phyloP scores from a whole-genome alignment of 345 rosid species.

The Eucalyptus cloeziana region DNA sequence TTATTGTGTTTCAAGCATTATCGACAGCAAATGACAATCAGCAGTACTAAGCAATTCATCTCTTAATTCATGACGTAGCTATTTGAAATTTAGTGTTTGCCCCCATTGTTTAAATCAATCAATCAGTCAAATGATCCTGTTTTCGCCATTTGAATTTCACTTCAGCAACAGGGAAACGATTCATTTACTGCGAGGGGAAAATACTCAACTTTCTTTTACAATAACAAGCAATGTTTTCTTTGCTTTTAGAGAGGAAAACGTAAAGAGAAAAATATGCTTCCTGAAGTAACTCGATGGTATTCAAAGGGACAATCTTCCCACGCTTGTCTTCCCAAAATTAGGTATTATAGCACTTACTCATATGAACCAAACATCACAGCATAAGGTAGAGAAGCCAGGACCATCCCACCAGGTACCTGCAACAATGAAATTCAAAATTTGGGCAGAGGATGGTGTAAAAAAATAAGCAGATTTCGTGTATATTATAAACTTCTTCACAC shows the following conservation, averaged over 20 bases:
- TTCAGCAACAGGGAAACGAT: neutral
- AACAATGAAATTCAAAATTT: neutral
- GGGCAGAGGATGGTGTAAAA: neutral
- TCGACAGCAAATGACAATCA: neutral
- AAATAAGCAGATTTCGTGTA: neutral
- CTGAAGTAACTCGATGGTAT: neutral
- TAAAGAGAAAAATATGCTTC: neutral
- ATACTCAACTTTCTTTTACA: neutral
- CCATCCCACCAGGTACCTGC: neutral
- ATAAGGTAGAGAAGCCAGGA: neutral
- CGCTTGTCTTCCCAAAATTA: neutral
- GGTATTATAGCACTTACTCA: neutral
- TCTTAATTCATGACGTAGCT: neutral
- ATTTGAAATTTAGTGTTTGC: neutral
- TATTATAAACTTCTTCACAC: neutral
- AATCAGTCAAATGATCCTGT: neutral
- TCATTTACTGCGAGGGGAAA: neutral
- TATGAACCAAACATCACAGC: neutral
- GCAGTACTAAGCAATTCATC: neutral
- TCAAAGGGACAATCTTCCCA: neutral
- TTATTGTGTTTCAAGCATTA: neutral
- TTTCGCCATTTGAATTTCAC: neutral
- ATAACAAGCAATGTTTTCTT: neutral
- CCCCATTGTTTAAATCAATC: neutral
- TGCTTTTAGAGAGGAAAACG: neutral